Conservation (phyloP, 2,329 filamentous ascomycete genomes). For the Apiospora kogelbergensis region DNA sequence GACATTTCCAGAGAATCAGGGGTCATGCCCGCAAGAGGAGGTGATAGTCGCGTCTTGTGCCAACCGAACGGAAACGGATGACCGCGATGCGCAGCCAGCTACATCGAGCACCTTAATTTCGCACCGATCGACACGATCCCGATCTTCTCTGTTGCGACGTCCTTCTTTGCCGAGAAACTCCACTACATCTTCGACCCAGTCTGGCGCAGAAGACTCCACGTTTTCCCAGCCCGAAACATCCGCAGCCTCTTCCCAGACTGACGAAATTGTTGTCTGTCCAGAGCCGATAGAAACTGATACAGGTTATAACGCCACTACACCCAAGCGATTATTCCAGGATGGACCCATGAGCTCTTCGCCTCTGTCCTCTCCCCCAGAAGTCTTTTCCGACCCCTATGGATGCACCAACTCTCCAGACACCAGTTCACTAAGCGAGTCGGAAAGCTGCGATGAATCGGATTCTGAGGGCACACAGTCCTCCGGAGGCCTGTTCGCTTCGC, state of each 20-base stretch:
- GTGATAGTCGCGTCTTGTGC: background rate
- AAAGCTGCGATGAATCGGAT: conserved; percentile 37
- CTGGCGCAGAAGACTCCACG: conserved; percentile 23
- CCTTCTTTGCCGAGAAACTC: conserved; percentile 23
- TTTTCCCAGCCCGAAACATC: conserved; percentile 25
- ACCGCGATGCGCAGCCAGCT: background rate
- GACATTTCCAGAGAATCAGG: background rate
- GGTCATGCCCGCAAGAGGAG: background rate
- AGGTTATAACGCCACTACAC: conserved; percentile 19
- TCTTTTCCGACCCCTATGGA: conserved; percentile 52
- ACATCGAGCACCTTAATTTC: background rate
- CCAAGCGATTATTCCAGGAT: conserved; percentile 19
- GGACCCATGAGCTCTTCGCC: conserved; percentile 49
- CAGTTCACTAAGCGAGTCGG: conserved; percentile 39
- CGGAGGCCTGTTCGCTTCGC: conserved; percentile 40
- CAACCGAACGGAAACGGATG: background rate
- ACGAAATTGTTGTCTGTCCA: conserved; percentile 17
- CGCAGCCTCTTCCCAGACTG: conserved; percentile 26
- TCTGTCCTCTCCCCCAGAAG: conserved; percentile 55
- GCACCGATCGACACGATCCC: conserved; percentile 23
- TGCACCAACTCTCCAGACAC: conserved; percentile 35
- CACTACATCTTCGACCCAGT: conserved; percentile 24
- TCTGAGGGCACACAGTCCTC: conserved; percentile 44
- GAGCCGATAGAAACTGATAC: conserved; percentile 3
- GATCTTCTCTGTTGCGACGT: conserved; percentile 17